These are phyloP conservation scores for Austroboletus rostrupii DNA, from an alignment of 1,284 basidiomycete species.

Conservation along the genomic window DNA sequence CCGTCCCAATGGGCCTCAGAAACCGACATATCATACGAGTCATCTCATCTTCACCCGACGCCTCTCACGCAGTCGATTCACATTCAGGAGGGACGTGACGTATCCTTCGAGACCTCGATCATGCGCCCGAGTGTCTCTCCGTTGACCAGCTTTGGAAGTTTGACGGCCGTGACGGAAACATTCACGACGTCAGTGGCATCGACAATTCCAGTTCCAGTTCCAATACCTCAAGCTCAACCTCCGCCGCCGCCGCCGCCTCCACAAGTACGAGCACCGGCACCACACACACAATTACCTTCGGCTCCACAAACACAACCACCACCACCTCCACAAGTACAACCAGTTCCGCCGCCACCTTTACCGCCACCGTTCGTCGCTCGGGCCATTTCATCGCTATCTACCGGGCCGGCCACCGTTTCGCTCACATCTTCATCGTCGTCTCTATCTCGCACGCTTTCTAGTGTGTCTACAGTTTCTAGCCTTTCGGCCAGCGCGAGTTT, in stretches of 20 bases:
- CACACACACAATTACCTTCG: too few relatives aligned
- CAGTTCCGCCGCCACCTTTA: not conserved
- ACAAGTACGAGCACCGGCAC: too few relatives aligned
- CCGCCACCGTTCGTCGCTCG: not conserved
- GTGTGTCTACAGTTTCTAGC: constrained; percentile 36
- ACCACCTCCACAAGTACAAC: too few relatives aligned
- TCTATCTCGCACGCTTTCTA: constrained; percentile 35
- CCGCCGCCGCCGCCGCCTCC: not conserved
- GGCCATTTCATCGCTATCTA: constrained; percentile 26
- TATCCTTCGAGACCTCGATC: constrained; percentile 59
- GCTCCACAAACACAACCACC: too few relatives aligned
- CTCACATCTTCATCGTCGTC: constrained; percentile 32
- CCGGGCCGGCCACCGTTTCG: constrained; percentile 25
- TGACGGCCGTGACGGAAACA: constrained; percentile 36
- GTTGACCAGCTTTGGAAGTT: constrained; percentile 31
- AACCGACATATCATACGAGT: constrained; percentile 65
- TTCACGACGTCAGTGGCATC: constrained; percentile 27
- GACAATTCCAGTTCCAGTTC: not conserved
- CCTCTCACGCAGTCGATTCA: constrained; percentile 58
- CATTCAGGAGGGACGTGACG: constrained; percentile 54
- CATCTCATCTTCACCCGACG: constrained; percentile 61
- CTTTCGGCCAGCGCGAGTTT: constrained; percentile 32
- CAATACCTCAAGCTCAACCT: not conserved
- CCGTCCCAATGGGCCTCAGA: constrained; percentile 54
- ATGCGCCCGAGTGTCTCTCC: constrained; percentile 47